phyloP scores from a whole-genome alignment of 306 rosid species.

The Cicer judaicum region DNA sequence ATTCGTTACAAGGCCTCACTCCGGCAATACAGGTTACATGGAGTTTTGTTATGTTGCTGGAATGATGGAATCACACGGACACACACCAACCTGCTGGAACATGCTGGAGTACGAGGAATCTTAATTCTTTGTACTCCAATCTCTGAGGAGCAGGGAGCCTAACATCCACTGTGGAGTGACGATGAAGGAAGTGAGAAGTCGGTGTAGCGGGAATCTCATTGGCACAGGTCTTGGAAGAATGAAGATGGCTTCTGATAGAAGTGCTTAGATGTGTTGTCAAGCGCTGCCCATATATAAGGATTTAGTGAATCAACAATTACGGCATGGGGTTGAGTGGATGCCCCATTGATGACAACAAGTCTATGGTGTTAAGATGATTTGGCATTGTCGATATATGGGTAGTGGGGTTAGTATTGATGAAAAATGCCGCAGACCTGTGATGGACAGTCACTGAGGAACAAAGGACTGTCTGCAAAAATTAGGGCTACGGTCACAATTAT shows the following conservation, averaged over 20 bases:
- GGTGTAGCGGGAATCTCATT: slow-evolving; percentile 1
- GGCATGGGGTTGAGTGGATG: not conserved
- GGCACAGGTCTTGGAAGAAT: not conserved
- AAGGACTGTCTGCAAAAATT: not conserved
- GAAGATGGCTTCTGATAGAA: no score
- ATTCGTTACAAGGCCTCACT: not conserved
- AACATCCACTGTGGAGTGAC: not conserved
- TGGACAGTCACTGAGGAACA: not conserved
- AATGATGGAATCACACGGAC: not conserved
- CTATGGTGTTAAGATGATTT: slow-evolving; percentile 1
- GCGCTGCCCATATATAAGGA: not conserved
- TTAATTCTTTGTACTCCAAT: not conserved
- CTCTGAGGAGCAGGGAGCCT: slow-evolving; percentile 15
- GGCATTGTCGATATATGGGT: not conserved
- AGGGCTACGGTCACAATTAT: not conserved
- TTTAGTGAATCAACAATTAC: not conserved
- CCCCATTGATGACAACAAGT: not conserved
- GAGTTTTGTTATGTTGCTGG: slow-evolving; percentile 19
- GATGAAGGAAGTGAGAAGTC: not conserved
- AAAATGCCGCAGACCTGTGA: not conserved
- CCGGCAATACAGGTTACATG: not conserved
- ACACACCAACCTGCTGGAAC: not conserved
- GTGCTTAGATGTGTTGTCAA: no score
- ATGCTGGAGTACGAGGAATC: not conserved
- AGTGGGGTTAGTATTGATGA: slow-evolving; percentile 12